Evolutionary conservation across 2,329 filamentous ascomycete species (phyloP).

Genomic region (Colletotrichum somersetense): DNA sequence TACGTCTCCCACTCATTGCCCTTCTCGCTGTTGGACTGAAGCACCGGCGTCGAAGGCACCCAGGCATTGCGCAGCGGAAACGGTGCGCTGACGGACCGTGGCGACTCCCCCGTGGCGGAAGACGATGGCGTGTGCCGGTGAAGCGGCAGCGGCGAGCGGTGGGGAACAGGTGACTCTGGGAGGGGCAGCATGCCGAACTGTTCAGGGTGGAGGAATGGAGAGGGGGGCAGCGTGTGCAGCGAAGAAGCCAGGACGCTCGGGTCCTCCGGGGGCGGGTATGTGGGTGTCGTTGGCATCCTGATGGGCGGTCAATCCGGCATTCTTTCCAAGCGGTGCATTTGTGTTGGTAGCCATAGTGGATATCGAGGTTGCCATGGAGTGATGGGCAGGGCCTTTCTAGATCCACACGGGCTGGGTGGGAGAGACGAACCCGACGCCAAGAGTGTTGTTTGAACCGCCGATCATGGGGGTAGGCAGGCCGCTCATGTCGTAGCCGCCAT

Average conservation of each 20-base stretch:
- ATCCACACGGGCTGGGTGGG: conserved; percentile 73
- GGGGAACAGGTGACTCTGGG: conserved; percentile 59
- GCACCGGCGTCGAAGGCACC: conserved; percentile 19
- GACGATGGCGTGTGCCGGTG: conserved; percentile 52
- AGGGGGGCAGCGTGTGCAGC: conserved; percentile 56
- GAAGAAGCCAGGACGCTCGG: conserved; percentile 53
- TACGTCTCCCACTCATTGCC: conserved; percentile 47
- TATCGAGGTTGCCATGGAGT: conserved; percentile 46
- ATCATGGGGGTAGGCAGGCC: conserved; percentile 59
- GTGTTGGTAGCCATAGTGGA: conserved; percentile 55
- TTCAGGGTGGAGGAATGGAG: conserved; percentile 60
- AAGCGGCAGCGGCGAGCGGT: conserved; percentile 49
- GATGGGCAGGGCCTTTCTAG: conserved; percentile 56
- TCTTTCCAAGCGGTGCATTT: conserved; percentile 52
- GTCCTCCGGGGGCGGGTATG: conserved; percentile 60
- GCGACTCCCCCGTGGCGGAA: conserved; percentile 44
- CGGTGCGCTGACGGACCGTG: conserved; percentile 46
- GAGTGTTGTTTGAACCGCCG: conserved; percentile 58
- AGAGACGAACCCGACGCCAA: conserved; percentile 72
- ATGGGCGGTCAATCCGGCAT: conserved; percentile 67
- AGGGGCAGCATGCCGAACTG: conserved; percentile 59
- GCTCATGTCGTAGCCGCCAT: conserved; percentile 57
- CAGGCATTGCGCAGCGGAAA: conserved; percentile 38
- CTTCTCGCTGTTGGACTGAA: conserved; percentile 40
- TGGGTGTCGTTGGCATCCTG: conserved; percentile 64